Percentiles rank a stretch among this genome's conserved stretches.
These are phyloP conservation scores for Phytophthora crassamura DNA, from an alignment of 352 stramenopile species.

Conservation along the genomic window DNA sequence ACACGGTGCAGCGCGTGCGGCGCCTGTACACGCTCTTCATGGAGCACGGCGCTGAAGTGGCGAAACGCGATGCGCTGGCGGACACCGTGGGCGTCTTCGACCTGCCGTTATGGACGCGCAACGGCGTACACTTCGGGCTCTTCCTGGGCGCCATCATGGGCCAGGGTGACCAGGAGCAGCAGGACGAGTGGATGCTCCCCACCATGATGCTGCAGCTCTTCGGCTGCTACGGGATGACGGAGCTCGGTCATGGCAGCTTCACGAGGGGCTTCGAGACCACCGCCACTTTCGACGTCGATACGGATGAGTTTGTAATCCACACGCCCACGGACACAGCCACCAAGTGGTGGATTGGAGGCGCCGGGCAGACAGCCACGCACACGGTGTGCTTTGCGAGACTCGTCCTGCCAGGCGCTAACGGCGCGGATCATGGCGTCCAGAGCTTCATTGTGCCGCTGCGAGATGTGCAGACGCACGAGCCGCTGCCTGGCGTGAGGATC, in stretches of 20 bases:
- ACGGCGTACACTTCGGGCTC: slow-evolving; percentile 86
- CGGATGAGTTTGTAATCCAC: slow-evolving; percentile 94
- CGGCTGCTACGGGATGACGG: slow-evolving; percentile 90
- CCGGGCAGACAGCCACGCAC: slow-evolving; percentile 94
- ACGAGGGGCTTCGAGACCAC: slow-evolving; percentile 94
- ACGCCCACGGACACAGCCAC: slow-evolving; percentile 94
- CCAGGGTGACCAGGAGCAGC: slow-evolving; percentile 81
- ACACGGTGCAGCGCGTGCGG: slow-evolving; percentile 60
- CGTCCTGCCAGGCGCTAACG: slow-evolving; percentile 59
- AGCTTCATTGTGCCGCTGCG: slow-evolving; percentile 96
- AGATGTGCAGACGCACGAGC: slow-evolving; percentile 76
- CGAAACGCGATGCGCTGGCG: slow-evolving; percentile 68
- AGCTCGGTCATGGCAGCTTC: slow-evolving; percentile 93
- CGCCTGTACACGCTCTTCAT: slow-evolving; percentile 70
- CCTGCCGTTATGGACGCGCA: slow-evolving; percentile 69
- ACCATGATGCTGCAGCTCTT: slow-evolving; percentile 85
- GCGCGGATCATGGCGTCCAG: slow-evolving; percentile 91
- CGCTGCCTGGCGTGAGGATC: slow-evolving; percentile 59
- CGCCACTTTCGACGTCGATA: slow-evolving; percentile 91
- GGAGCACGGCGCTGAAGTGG: slow-evolving; percentile 53
- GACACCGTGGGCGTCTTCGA: slow-evolving; percentile 75
- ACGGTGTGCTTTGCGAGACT: slow-evolving; percentile 95
- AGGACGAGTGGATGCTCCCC: slow-evolving; percentile 78
- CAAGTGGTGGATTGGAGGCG: slow-evolving; percentile 97
- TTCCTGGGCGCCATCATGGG: slow-evolving; percentile 81